phyloP scores from a whole-genome alignment of 108 stramenopile species.

The Nannochloropsis salina region DNA sequence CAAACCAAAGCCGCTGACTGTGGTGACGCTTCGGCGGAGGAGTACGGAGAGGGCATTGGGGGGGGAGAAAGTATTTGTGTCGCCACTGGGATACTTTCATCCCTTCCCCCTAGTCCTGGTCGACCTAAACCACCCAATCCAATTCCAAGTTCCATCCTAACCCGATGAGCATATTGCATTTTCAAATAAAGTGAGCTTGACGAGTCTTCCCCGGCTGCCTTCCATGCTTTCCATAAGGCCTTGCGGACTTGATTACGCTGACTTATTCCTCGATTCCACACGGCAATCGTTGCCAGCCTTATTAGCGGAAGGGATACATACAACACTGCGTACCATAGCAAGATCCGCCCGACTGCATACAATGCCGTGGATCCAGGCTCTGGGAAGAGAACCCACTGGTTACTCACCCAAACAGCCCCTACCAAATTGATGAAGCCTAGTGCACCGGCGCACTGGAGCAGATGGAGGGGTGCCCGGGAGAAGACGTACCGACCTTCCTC shows the following conservation, averaged over 20 bases:
- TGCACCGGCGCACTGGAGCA: not conserved
- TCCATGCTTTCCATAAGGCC: not conserved
- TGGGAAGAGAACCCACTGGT: not conserved
- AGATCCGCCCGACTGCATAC: not conserved
- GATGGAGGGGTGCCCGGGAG: not conserved
- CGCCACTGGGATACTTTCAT: too few species aligned
- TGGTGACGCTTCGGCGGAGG: too few species aligned
- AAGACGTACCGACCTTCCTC: not conserved
- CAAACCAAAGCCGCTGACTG: too few species aligned
- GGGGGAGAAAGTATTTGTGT: too few species aligned
- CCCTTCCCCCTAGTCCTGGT: too few species aligned
- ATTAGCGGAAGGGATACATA: not conserved
- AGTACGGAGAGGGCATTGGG: too few species aligned
- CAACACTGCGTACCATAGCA: not conserved
- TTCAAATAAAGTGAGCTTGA: not conserved
- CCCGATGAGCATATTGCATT: not conserved
- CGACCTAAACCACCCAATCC: too few species aligned
- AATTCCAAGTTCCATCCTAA: not conserved
- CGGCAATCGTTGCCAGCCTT: not conserved
- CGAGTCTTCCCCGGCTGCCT: not conserved
- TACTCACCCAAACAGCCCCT: not conserved
- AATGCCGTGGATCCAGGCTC: conserved; percentile 4
- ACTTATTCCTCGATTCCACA: not conserved
- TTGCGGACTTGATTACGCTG: not conserved
- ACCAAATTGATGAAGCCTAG: conserved; percentile 7